A percentile compares a stretch with the other conserved stretches of the same genome.
Evolutionary conservation across 2,329 filamentous ascomycete species (phyloP).

Genomic region (Neonectria sp.): DNA sequence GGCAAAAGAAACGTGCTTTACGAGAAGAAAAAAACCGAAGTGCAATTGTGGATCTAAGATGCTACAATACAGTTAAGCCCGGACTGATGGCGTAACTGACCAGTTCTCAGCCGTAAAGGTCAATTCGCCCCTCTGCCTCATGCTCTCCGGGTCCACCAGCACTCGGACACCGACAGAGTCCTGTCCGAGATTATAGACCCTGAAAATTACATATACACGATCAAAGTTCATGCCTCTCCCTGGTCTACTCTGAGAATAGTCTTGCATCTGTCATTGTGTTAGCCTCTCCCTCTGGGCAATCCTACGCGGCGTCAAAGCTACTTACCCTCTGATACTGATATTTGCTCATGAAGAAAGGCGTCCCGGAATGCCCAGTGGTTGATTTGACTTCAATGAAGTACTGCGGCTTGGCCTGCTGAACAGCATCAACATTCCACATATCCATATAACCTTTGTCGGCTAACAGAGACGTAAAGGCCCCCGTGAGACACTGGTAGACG

Average conservation of each 20-base stretch:
- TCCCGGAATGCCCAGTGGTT: background rate
- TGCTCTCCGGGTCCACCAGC: background rate
- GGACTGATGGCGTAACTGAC: background rate
- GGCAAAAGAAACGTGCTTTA: no score
- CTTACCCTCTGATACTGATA: background rate
- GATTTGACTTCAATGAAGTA: conserved; percentile 60
- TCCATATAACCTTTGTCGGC: no score
- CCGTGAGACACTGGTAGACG: conserved; percentile 5
- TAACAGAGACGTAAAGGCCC: no score
- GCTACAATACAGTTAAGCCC: no score
- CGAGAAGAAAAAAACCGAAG: no score
- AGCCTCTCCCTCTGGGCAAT: background rate
- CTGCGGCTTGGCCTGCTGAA: conserved; percentile 40
- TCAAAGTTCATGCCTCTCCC: background rate
- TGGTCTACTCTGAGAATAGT: background rate
- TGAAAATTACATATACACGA: conserved; percentile 7
- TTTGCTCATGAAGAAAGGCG: conserved; percentile 1
- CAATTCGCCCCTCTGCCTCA: conserved; percentile 2
- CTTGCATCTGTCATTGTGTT: background rate
- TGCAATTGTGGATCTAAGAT: no score
- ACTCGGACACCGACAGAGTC: background rate
- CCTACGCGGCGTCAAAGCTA: background rate
- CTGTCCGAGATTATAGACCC: background rate
- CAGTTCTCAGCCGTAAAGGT: background rate
- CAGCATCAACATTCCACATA: no score